Evolutionary conservation across 2,329 filamentous ascomycete genomes (phyloP).

Genomic region (Boeremia lycopersici): DNA sequence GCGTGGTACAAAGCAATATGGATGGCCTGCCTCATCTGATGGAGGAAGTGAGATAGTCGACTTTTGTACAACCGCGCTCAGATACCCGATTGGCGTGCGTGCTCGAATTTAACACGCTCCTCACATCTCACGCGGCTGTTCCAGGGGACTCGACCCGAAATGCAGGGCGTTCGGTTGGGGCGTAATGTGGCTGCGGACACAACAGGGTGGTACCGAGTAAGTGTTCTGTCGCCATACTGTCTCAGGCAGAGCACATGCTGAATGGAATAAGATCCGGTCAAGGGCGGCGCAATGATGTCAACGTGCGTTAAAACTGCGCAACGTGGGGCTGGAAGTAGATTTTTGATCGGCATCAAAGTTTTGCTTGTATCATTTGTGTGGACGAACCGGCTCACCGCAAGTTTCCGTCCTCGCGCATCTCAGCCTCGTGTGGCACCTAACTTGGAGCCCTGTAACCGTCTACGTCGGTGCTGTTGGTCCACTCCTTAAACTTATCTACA

Average conservation of each 20-base stretch:
- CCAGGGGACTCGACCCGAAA: background rate
- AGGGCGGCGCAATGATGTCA: background rate
- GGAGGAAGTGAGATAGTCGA: background rate
- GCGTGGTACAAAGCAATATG: background rate
- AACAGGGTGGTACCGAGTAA: constrained; percentile 17
- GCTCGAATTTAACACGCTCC: too few species aligned
- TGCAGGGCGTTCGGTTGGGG: background rate
- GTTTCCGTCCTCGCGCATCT: background rate
- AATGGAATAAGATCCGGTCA: background rate
- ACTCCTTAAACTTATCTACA: constrained; percentile 57
- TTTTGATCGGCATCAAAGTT: background rate
- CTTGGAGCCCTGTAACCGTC: constrained; percentile 46
- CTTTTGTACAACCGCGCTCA: background rate
- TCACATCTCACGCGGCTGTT: background rate
- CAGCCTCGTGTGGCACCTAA: constrained; percentile 4
- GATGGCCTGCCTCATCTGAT: background rate
- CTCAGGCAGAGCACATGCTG: background rate
- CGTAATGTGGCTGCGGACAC: constrained; percentile 26
- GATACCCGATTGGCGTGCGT: too few species aligned
- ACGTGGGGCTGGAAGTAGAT: background rate
- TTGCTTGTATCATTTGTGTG: background rate
- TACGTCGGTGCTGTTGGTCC: constrained; percentile 57
- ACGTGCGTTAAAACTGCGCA: background rate
- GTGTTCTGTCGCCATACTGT: background rate
- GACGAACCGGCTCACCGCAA: background rate